These are phyloP conservation scores for Hamamelis virginiana DNA, from an alignment of 164 flowering plant genomes.

Conservation along the genomic window DNA sequence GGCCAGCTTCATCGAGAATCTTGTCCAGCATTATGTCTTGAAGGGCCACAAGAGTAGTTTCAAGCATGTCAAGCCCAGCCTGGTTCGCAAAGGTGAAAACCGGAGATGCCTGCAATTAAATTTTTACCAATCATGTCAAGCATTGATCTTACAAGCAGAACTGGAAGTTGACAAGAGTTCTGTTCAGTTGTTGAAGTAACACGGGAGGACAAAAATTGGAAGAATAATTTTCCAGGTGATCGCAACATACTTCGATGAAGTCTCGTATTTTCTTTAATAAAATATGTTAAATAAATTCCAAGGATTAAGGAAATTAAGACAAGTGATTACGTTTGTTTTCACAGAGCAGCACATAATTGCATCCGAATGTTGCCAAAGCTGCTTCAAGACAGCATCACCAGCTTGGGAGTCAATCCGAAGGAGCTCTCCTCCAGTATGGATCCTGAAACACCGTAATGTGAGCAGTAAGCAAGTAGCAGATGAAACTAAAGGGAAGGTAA, in stretches of 20 bases:
- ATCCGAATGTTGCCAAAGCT: constrained; percentile 75
- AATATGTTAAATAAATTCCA: too few relatives aligned
- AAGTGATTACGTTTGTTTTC: constrained; percentile 47
- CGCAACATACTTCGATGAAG: too few relatives aligned
- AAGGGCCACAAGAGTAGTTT: constrained; percentile 71
- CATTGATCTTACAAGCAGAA: neutral
- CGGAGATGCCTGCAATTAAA: constrained; percentile 53
- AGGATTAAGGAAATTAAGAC: too few relatives aligned
- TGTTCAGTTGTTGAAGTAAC: too few relatives aligned
- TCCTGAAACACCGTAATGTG: constrained; percentile 28
- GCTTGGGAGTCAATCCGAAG: constrained; percentile 43
- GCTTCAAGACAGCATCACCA: constrained; percentile 62
- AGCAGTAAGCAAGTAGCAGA: neutral
- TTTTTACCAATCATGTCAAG: neutral
- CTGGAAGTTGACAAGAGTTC: too few relatives aligned
- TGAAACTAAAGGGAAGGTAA: neutral
- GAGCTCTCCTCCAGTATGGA: constrained; percentile 70
- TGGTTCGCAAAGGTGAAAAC: constrained; percentile 75
- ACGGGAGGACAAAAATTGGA: too few relatives aligned
- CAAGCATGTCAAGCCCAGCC: constrained; percentile 83
- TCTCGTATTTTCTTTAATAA: too few relatives aligned
- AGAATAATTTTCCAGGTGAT: too few relatives aligned
- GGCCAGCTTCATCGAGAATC: constrained; percentile 59
- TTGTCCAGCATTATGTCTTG: constrained; percentile 77
- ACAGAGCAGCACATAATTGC: constrained; percentile 87